Percentiles rank a stretch among this genome's conserved stretches.
Conservation (phyloP, 2,329 filamentous ascomycete species). For the Alternaria viburni region DNA sequence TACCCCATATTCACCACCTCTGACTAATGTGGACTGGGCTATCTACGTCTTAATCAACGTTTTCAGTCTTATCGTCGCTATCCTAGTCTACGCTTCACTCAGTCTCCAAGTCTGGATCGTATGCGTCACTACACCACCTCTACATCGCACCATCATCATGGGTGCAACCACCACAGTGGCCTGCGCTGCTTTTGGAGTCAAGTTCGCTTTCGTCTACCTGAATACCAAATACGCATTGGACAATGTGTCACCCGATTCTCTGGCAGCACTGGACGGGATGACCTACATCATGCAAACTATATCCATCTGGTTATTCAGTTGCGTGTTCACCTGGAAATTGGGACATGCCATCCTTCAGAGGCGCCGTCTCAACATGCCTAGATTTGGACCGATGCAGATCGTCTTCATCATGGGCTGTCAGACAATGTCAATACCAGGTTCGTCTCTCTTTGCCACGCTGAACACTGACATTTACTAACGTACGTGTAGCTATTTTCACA, state of each 20-base stretch:
- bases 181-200: constrained; percentile 59
- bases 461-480: constrained; percentile 22
- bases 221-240: constrained; percentile 53
- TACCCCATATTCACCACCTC: constrained; percentile 16
- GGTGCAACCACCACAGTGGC: constrained; percentile 57
- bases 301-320: constrained; percentile 67
- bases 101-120: constrained; percentile 69
- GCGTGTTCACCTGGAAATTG: constrained; percentile 68
- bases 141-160: constrained; percentile 56
- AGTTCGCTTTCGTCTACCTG: constrained; percentile 59
- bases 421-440: constrained; percentile 69
- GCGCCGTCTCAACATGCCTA: constrained; percentile 62
- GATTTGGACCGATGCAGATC: constrained; percentile 70
- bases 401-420: constrained; percentile 73
- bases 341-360: constrained; percentile 63
- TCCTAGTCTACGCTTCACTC: constrained; percentile 64
- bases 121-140: constrained; percentile 56
- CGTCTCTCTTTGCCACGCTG: not conserved
- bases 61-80: constrained; percentile 60
- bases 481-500: constrained; percentile 63
- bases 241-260: constrained; percentile 31
- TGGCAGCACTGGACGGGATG: constrained; percentile 33
- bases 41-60: constrained; percentile 58
- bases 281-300: constrained; percentile 60
- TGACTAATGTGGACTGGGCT: constrained; percentile 55